Percentiles rank a stretch among this genome's conserved stretches.
These are phyloP conservation scores for Diutina scorzettiae DNA, from an alignment of 1,139 yeast genomes.

Conservation along the genomic window DNA sequence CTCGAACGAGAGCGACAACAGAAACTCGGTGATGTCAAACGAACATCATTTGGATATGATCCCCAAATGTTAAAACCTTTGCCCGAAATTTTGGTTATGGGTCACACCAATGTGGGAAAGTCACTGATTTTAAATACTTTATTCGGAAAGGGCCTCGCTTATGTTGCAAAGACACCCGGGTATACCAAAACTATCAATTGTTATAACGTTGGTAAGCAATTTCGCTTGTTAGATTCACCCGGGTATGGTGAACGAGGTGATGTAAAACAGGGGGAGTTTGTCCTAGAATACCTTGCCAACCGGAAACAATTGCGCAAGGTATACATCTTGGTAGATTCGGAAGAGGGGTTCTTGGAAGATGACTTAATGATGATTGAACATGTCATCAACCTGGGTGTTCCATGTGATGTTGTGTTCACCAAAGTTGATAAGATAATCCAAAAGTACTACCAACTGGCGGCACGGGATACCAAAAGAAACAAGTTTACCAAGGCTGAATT, in stretches of 20 bases:
- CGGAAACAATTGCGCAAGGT: conserved; percentile 45
- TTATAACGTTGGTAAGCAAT: conserved; percentile 49
- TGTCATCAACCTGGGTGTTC: conserved; percentile 42
- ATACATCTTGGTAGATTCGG: conserved; percentile 49
- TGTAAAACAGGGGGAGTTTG: conserved; percentile 55
- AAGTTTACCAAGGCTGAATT: background rate
- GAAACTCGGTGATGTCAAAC: conserved; percentile 13
- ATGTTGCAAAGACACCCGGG: conserved; percentile 53
- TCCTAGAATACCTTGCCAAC: conserved; percentile 44
- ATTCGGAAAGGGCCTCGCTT: conserved; percentile 30
- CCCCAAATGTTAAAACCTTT: conserved; percentile 19
- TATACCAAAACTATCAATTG: conserved; percentile 69
- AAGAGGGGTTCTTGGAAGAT: conserved; percentile 41
- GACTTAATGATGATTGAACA: conserved; percentile 44
- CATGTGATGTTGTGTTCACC: conserved; percentile 66
- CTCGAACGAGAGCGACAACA: background rate
- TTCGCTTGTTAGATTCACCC: conserved; percentile 70
- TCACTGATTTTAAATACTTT: conserved; percentile 59
- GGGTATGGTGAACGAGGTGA: conserved; percentile 70
- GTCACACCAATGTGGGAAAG: conserved; percentile 79
- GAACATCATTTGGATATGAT: conserved; percentile 18
- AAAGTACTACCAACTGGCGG: conserved; percentile 10
- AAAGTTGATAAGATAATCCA: conserved; percentile 48
- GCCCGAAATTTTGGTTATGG: conserved; percentile 67
- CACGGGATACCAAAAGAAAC: background rate